Evolutionary conservation across 2,329 filamentous ascomycete genomes (phyloP).

Genomic region (Epichloe brachyelytri): DNA sequence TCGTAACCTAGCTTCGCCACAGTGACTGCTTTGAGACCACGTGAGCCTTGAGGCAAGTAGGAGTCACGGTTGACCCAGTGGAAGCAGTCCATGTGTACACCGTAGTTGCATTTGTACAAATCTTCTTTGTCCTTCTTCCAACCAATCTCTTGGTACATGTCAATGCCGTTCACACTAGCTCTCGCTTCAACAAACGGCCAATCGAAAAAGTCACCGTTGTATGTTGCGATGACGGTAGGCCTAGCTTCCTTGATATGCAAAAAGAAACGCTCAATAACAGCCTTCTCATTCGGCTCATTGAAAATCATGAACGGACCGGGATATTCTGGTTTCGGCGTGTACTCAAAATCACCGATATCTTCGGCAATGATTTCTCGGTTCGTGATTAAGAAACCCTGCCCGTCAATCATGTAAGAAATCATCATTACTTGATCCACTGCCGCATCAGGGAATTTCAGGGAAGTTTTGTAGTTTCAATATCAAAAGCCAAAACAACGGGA

Average conservation of each 20-base stretch:
- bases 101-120: conserved; percentile 91
- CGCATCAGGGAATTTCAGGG: conserved; percentile 95
- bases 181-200: conserved; percentile 96
- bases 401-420: conserved; percentile 99
- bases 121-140: conserved; percentile 93
- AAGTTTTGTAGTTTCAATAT: conserved; percentile 95
- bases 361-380: conserved; percentile 97
- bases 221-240: conserved; percentile 97
- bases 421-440: conserved; percentile 98
- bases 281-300: conserved; percentile 91
- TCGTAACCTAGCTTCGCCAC: conserved; percentile 97
- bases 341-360: conserved; percentile 95
- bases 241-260: conserved; percentile 87
- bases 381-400: conserved; percentile 93
- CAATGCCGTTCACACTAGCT: conserved; percentile 87
- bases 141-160: conserved; percentile 98
- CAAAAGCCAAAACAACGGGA: conserved; percentile 95
- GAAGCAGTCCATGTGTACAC: conserved; percentile 98
- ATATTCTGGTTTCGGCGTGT: conserved; percentile 94
- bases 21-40: conserved; percentile 93
- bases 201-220: conserved; percentile 99
- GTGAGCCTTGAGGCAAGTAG: conserved; percentile 91
- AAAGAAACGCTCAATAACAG: conserved; percentile 81
- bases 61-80: conserved; percentile 98
- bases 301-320: conserved; percentile 94